phyloP scores from a whole-genome alignment of 495 filamentous ascomycete species.

The Penicillium cataractarum region DNA sequence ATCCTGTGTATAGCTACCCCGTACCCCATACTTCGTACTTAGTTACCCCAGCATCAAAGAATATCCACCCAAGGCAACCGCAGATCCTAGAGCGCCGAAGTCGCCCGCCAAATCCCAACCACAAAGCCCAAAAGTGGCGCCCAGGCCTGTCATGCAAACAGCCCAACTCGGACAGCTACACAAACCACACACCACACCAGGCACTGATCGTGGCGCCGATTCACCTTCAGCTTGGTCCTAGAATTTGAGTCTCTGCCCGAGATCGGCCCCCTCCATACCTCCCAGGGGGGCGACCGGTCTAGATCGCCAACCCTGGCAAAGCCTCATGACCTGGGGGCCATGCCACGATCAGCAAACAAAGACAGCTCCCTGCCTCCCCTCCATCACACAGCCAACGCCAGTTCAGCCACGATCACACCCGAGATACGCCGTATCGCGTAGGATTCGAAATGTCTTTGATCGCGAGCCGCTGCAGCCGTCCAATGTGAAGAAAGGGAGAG shows the following conservation, averaged over 20 bases:
- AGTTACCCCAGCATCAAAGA: background rate
- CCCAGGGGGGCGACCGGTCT: slow-evolving; percentile 2
- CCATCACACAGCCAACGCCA: slow-evolving; percentile 17
- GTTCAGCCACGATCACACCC: slow-evolving; percentile 34
- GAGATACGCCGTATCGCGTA: slow-evolving; percentile 19
- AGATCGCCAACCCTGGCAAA: slow-evolving; percentile 8
- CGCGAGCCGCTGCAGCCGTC: slow-evolving; percentile 28
- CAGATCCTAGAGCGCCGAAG: background rate
- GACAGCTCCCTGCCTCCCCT: background rate
- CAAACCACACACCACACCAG: background rate
- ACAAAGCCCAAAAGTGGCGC: background rate
- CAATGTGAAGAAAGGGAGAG: slow-evolving; percentile 11
- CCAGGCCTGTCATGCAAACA: background rate
- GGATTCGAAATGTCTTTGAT: slow-evolving; percentile 22
- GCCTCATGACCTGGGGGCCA: slow-evolving; percentile 21
- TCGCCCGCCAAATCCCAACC: background rate
- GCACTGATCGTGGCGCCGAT: slow-evolving; percentile 1
- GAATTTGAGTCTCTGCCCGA: background rate
- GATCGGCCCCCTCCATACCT: background rate
- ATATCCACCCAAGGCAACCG: slow-evolving; percentile 6
- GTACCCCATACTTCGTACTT: background rate
- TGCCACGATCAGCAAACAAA: slow-evolving; percentile 27
- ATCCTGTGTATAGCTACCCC: background rate
- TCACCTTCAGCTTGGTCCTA: background rate
- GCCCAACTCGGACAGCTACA: background rate